Percentiles rank a stretch among this genome's conserved stretches.
These are phyloP conservation scores for Rhodotorula sp. DNA, from an alignment of 1,284 basidiomycete genomes.

Conservation along the genomic window DNA sequence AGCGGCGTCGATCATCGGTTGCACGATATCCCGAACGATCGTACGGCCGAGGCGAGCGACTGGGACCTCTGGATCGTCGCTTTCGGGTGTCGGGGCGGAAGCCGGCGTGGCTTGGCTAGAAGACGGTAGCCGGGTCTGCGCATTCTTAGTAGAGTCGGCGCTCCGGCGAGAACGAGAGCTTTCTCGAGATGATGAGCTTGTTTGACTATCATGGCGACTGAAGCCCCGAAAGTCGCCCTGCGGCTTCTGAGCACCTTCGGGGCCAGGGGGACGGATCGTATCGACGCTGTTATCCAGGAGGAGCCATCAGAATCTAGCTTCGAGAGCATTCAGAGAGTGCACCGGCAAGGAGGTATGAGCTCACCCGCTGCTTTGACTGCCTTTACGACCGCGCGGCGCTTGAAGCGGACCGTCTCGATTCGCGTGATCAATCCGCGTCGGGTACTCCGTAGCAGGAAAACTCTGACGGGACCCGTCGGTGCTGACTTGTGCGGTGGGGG, in stretches of 20 bases:
- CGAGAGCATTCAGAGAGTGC: background rate
- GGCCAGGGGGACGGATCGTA: background rate
- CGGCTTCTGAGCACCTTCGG: background rate
- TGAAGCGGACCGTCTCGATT: background rate
- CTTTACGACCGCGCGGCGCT: background rate
- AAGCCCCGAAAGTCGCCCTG: no score
- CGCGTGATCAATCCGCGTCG: no score
- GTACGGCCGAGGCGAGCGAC: constrained; percentile 64
- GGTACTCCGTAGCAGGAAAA: no score
- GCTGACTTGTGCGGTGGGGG: background rate
- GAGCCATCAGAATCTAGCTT: background rate
- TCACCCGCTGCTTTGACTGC: background rate
- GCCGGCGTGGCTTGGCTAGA: no score
- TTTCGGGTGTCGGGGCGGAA: no score
- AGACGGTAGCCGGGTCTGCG: no score
- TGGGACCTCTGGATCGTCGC: constrained; percentile 21
- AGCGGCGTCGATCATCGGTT: constrained; percentile 64
- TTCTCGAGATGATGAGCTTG: no score
- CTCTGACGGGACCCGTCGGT: no score
- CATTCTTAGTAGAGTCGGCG: no score
- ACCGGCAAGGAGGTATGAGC: no score
- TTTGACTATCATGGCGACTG: no score
- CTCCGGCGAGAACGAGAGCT: no score
- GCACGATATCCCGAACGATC: constrained; percentile 74
- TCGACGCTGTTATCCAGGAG: background rate